Percentiles rank a stretch among this genome's conserved stretches.
Evolutionary conservation across 1,284 basidiomycete genomes (phyloP).

Genomic region (Puccinia polysora): DNA sequence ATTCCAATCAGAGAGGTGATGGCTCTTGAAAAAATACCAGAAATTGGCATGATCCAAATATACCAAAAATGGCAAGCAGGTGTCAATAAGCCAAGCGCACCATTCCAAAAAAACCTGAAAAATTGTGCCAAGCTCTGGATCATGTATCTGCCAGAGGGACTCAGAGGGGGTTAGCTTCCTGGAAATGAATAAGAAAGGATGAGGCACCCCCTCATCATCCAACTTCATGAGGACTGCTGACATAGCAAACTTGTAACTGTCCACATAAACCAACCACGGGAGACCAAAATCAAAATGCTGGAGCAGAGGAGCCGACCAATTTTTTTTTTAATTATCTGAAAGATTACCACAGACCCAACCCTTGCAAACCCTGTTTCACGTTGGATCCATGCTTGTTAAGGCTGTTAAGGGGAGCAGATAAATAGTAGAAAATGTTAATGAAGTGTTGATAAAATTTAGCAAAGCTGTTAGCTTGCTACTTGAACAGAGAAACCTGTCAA

Average conservation of each 20-base stretch:
- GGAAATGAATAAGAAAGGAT: slow-evolving; percentile 36
- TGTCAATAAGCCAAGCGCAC: slow-evolving; percentile 2
- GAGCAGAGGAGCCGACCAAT: background rate
- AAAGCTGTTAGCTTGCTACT: slow-evolving; percentile 5
- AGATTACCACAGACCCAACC: too few relatives aligned
- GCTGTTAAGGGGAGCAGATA: background rate
- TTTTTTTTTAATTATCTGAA: too few relatives aligned
- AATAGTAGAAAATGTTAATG: background rate
- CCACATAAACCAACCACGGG: slow-evolving; percentile 51
- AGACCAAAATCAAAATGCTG: slow-evolving; percentile 2
- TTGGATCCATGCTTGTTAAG: background rate
- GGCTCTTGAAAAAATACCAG: background rate
- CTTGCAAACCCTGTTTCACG: too few relatives aligned
- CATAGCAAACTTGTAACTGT: slow-evolving; percentile 40
- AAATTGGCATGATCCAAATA: slow-evolving; percentile 4
- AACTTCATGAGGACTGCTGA: slow-evolving; percentile 42
- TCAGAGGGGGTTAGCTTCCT: slow-evolving; percentile 17
- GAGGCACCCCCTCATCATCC: background rate
- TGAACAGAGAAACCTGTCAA: too few relatives aligned
- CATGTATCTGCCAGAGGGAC: slow-evolving; percentile 2
- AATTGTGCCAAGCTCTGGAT: background rate
- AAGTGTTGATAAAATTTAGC: background rate
- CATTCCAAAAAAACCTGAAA: slow-evolving; percentile 1
- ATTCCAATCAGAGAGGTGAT: background rate
- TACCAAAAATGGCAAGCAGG: background rate